A percentile compares a stretch with the other conserved stretches of the same genome.
These are phyloP conservation scores for Solidago caesia DNA, from an alignment of 129 eudicot genomes.

Conservation along the genomic window DNA sequence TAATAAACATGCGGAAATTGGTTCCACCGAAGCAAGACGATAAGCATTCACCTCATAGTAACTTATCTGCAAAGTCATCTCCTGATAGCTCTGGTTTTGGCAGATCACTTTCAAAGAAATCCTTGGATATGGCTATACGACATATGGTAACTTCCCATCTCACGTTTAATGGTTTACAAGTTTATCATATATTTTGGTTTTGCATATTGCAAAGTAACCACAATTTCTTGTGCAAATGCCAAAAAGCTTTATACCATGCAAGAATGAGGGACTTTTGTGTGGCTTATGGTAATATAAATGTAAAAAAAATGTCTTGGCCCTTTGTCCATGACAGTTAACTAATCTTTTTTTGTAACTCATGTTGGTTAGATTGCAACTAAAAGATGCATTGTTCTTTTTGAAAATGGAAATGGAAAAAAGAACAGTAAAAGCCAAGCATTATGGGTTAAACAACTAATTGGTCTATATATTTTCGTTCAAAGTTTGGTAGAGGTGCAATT, in stretches of 20 bases:
- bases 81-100: slow-evolving; percentile 94
- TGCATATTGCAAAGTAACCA: slow-evolving; percentile 11
- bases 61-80: slow-evolving; percentile 85
- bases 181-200: not conserved
- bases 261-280: not conserved
- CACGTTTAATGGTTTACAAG: slow-evolving; percentile 8
- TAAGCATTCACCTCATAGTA: slow-evolving; percentile 78
- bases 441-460: not conserved
- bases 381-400: not conserved
- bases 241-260: not conserved
- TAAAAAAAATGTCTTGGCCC: not conserved
- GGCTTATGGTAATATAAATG: not conserved
- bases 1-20: slow-evolving; percentile 83
- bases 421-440: not conserved
- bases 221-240: not conserved
- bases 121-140: slow-evolving; percentile 97
- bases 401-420: not conserved
- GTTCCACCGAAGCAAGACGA: slow-evolving; percentile 82
- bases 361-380: not conserved
- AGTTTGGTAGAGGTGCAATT: not conserved
- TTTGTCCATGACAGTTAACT: slow-evolving; percentile 2
- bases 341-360: not conserved
- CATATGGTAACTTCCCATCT: slow-evolving; percentile 71
- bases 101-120: slow-evolving; percentile 86
- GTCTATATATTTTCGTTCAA: not conserved